Conservation (phyloP, 768 basidiomycete genomes). For the Xerocomellus amylosporus region DNA sequence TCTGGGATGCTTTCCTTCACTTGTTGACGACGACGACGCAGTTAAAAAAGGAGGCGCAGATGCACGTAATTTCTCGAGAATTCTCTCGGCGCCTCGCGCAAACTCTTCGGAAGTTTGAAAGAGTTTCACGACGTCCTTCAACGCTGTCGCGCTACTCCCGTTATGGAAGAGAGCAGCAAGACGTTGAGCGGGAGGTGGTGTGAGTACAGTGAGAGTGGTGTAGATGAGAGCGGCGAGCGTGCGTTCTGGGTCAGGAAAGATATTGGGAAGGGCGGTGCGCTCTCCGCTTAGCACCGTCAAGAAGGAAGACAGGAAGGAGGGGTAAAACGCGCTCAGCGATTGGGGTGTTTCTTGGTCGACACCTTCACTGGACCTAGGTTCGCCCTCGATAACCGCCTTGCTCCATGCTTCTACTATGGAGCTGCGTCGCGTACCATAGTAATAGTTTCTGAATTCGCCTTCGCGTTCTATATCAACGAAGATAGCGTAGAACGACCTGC, state of each 20-base stretch:
- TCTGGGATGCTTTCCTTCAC: conserved; percentile 36
- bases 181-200: conserved; percentile 79
- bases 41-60: conserved; percentile 25
- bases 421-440: conserved; percentile 79
- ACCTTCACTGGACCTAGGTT: conserved; percentile 7
- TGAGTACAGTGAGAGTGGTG: conserved; percentile 72
- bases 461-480: conserved; percentile 91
- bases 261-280: conserved; percentile 67
- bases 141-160: conserved; percentile 52
- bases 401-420: conserved; percentile 70
- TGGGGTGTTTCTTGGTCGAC: conserved; percentile 47
- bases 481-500: conserved; percentile 78
- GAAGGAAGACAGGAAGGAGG: conserved; percentile 71
- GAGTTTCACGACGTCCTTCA: conserved; percentile 67
- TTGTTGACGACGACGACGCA: conserved; percentile 21
- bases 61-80: conserved; percentile 69
- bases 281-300: conserved; percentile 66
- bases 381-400: conserved; percentile 43
- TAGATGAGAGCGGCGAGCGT: conserved; percentile 82
- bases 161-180: conserved; percentile 67
- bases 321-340: conserved; percentile 64
- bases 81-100: conserved; percentile 64
- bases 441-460: conserved; percentile 90
- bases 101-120: conserved; percentile 84
- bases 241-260: conserved; percentile 81